phyloP scores from a whole-genome alignment of 2,329 filamentous ascomycete genomes.

The Botrytis fabae region DNA sequence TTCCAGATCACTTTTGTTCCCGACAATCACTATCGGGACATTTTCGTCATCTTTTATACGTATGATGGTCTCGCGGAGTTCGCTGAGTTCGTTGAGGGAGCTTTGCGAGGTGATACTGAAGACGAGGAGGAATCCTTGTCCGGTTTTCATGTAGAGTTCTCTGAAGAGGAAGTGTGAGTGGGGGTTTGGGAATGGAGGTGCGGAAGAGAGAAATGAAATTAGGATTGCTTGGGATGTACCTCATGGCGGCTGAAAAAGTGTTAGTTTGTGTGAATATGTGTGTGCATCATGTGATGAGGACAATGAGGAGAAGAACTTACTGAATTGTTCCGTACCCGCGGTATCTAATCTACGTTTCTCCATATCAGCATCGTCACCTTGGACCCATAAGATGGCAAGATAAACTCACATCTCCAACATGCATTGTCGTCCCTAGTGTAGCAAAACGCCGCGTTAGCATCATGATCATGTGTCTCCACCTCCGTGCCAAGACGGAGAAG shows the following conservation, averaged over 20 bases:
- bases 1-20: conserved; percentile 73
- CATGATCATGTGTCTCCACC: conserved; percentile 20
- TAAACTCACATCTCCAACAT: conserved; percentile 65
- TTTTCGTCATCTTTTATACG: conserved; percentile 71
- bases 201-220: too few relatives aligned
- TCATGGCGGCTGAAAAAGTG: conserved; percentile 52
- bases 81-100: conserved; percentile 67
- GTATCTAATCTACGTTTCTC: conserved; percentile 59
- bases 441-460: conserved; percentile 1
- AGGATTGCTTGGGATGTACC: conserved; percentile 44
- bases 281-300: conserved; percentile 30
- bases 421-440: conserved; percentile 63
- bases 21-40: conserved; percentile 70
- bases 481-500: neutral
- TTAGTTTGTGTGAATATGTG: conserved; percentile 26
- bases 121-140: conserved; percentile 72
- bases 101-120: conserved; percentile 72
- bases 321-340: conserved; percentile 75
- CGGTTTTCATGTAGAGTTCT: conserved; percentile 74
- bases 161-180: conserved; percentile 41
- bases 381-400: conserved; percentile 14
- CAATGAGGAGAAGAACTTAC: conserved; percentile 50
- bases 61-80: conserved; percentile 71
- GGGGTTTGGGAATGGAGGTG: neutral
- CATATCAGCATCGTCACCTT: conserved; percentile 25